Evolutionary conservation across 345 rosid genomes (phyloP), one percentile per base, ranked within the genome.

Genomic region (Sisymbrium altissimum): DNA sequence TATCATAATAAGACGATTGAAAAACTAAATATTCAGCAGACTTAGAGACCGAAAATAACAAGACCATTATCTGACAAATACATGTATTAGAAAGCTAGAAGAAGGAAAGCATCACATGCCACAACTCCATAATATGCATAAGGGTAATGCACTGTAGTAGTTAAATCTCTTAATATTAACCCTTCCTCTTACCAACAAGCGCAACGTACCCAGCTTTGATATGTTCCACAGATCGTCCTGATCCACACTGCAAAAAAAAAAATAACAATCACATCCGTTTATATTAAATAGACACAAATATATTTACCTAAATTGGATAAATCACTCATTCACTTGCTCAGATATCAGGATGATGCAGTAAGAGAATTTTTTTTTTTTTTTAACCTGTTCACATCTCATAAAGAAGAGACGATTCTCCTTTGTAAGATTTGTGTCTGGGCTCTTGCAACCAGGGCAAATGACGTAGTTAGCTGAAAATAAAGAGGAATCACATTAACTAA

Each of bases 141-240:
- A n/a, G n/a, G n/a, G n/a, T n/a, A 38, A 38, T 38, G 41, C 13
- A 3, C 3, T 38, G 9, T 38, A 9, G 41, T 38, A 38, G 4
- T 3, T 10, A 10, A 38, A 38, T 3, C 4, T 10, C 41, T 40
- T 40, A 6, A 9, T 23, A 50, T 69, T 68, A 89, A 17, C 84
- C 74, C 48, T 76, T 87, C 78, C 87, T 84, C 4, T 92, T 86
- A 44, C 89, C 90, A 67, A 88, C 92, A 63, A 86, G 90, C 43
- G 96, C 97, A 57, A 85, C 83, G 15, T 83, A 89, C 41, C 97
- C 94, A 64, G 84, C 83, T 80, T 88, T 87, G 71, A 90, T 88
- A 5, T 86, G 90, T 32, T 93, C 84, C 73, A 87, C 95, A 17
- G 97, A 90, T 64, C 96, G 80, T 53, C 87, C 88, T 18, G 94